These are phyloP conservation scores for Tremellales sp. DNA, from an alignment of 1,284 basidiomycete genomes.

Conservation along the genomic window DNA sequence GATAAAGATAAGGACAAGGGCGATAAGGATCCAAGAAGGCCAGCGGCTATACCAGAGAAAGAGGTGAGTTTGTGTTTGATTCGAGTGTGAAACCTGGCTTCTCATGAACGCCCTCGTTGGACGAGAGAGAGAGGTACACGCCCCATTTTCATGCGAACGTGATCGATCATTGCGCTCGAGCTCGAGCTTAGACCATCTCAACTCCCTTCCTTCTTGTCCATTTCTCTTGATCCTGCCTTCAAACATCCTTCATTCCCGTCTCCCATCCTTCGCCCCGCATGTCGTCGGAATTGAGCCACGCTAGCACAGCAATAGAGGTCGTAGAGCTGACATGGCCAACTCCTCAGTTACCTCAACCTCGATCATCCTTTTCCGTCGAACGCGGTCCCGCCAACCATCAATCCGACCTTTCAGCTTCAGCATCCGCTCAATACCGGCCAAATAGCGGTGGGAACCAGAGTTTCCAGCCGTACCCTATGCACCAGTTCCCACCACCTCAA, in stretches of 20 bases:
- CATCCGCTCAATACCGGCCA: background rate
- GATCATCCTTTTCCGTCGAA: conserved; percentile 10
- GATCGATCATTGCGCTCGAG: background rate
- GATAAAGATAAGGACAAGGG: conserved; percentile 28
- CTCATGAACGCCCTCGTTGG: too few relatives aligned
- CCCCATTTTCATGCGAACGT: too few relatives aligned
- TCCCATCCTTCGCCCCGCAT: background rate
- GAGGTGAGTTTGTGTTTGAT: too few relatives aligned
- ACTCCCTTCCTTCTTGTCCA: background rate
- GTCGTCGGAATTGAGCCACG: conserved; percentile 2
- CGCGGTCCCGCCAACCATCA: background rate
- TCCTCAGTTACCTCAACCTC: conserved; percentile 1
- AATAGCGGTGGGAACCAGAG: background rate
- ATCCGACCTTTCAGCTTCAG: background rate
- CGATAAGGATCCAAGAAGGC: too few relatives aligned
- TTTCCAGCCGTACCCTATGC: conserved; percentile 13
- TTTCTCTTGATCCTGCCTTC: background rate
- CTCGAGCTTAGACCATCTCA: background rate
- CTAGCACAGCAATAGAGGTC: background rate
- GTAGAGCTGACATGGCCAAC: background rate
- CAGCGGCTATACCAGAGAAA: too few relatives aligned
- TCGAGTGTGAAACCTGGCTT: too few relatives aligned
- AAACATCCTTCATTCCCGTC: background rate
- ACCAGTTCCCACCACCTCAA: conserved; percentile 11
- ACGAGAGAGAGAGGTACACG: too few relatives aligned